Percentiles rank a stretch among this genome's conserved stretches.
These are phyloP conservation scores for Zymoseptoria crescenta DNA, from an alignment of 2,329 filamentous ascomycete genomes.

Conservation along the genomic window DNA sequence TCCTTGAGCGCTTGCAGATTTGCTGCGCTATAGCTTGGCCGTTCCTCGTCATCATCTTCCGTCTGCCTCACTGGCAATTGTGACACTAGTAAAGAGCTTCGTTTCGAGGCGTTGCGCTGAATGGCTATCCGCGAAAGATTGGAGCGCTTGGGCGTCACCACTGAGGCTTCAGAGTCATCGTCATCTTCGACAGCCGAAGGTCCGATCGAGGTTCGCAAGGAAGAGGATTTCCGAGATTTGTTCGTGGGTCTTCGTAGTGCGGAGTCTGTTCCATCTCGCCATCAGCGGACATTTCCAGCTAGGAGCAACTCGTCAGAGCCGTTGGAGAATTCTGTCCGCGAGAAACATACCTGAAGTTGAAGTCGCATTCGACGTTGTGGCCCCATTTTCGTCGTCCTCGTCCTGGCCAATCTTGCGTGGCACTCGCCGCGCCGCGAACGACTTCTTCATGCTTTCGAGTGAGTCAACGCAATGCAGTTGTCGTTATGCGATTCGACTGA, in stretches of 20 bases:
- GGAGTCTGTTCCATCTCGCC: conserved; percentile 33
- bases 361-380: conserved; percentile 12
- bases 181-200: conserved; percentile 48
- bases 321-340: background rate
- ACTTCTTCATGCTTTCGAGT: conserved; percentile 45
- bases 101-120: conserved; percentile 58
- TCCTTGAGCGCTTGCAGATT: conserved; percentile 78
- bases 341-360: conserved; percentile 20
- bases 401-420: conserved; percentile 70
- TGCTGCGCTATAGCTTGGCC: conserved; percentile 77
- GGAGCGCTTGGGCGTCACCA: conserved; percentile 55
- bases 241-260: conserved; percentile 46
- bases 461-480: background rate
- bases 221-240: conserved; percentile 63
- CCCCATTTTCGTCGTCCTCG: conserved; percentile 47
- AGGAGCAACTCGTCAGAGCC: conserved; percentile 16
- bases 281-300: conserved; percentile 33
- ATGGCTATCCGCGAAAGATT: conserved; percentile 56
- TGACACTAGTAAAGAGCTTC: conserved; percentile 38
- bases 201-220: conserved; percentile 70
- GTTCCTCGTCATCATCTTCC: conserved; percentile 52
- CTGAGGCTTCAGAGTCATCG: conserved; percentile 43
- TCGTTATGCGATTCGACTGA: background rate
- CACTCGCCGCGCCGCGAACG: conserved; percentile 53
- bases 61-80: conserved; percentile 43